phyloP scores from a whole-genome alignment of 140 eudicot genomes.

The Senecio squalidus region DNA sequence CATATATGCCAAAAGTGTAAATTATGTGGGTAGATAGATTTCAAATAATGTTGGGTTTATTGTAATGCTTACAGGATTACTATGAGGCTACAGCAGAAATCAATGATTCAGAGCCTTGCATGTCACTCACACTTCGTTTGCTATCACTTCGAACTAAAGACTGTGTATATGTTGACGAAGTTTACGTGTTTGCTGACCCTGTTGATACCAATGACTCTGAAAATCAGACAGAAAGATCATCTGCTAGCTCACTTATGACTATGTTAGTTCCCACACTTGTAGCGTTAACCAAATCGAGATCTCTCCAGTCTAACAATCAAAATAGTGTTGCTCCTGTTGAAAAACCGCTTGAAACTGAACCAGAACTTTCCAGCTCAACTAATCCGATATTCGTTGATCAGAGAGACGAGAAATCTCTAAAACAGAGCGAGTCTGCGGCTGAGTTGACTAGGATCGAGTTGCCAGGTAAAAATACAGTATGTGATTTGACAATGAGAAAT shows the following conservation, averaged over 20 bases:
- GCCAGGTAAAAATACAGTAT: constrained; percentile 14
- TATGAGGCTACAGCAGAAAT: constrained; percentile 98
- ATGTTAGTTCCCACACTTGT: constrained; percentile 88
- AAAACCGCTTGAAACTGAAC: constrained; percentile 24
- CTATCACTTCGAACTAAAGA: constrained; percentile 66
- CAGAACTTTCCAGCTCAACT: constrained; percentile 16
- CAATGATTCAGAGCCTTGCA: constrained; percentile 73
- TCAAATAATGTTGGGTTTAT: constrained; percentile 5
- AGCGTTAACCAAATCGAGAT: constrained; percentile 59
- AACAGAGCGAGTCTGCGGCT: constrained; percentile 12
- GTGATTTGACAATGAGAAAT: constrained; percentile 4
- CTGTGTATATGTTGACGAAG: constrained; percentile 58
- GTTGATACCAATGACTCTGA: constrained; percentile 38
- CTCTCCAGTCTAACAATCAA: constrained; percentile 26
- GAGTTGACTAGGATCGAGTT: too few species aligned
- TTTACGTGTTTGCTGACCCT: constrained; percentile 74
- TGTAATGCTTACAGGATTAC: constrained; percentile 45
- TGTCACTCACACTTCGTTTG: constrained; percentile 62
- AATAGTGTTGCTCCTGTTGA: constrained; percentile 25
- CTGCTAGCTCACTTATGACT: constrained; percentile 66
- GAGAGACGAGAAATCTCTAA: constrained; percentile 21
- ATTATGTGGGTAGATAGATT: too few species aligned
- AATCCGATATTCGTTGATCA: constrained; percentile 18
- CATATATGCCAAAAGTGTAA: background rate
- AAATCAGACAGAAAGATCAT: constrained; percentile 29